Evolutionary conservation across 768 basidiomycete genomes (phyloP), one percentile per base, ranked within the genome.

Genomic region (Russula brevipes): DNA sequence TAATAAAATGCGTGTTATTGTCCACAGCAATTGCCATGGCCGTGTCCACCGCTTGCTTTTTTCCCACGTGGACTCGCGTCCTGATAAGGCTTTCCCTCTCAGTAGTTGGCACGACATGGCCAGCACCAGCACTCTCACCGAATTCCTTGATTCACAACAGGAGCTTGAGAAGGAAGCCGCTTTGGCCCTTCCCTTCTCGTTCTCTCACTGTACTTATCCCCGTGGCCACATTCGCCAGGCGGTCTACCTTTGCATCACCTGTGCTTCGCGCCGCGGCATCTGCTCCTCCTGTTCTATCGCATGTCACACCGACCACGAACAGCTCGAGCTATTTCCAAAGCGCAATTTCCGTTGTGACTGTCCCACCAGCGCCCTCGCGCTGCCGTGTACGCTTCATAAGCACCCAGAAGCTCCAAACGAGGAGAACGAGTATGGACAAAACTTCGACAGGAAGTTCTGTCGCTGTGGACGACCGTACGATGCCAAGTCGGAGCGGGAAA

Each of bases 261-360:
- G 91, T 71, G 78, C 81, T 30, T 79, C 80, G 56, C 78, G 80
- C 24, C 82, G 84, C 59, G 90, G 90, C 19, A 77, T 93, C 60
- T 93, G 91, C 68, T 83, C 88, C 16, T 87, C 91, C 7, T 94
- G 91, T 74, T 91, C 89, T 35, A 81, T 93, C 56, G 88, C 91
- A 30, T 94, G 91, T 71, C 91, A 94, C 71, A 88, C 88, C 14
- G 80, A 90, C 72, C 90, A 92, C 73, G 87, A 93, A 69, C 91
- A 94, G 71, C 73, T 93, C 56, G 91, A 94, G 73, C 79, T 94
- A 63, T 93, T 94, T 74, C 90, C 91, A 1, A 94, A 94, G 72
- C 82, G 91, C 67, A 75, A 79, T 62, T 92, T 93, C 70, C 84
- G 87, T 39, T 94, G 91, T 70, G 91, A 94, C 73, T 94, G 91